These are phyloP conservation scores for Trypanosoma conorhini DNA, from an alignment of 208 protist genomes.

Conservation along the genomic window DNA sequence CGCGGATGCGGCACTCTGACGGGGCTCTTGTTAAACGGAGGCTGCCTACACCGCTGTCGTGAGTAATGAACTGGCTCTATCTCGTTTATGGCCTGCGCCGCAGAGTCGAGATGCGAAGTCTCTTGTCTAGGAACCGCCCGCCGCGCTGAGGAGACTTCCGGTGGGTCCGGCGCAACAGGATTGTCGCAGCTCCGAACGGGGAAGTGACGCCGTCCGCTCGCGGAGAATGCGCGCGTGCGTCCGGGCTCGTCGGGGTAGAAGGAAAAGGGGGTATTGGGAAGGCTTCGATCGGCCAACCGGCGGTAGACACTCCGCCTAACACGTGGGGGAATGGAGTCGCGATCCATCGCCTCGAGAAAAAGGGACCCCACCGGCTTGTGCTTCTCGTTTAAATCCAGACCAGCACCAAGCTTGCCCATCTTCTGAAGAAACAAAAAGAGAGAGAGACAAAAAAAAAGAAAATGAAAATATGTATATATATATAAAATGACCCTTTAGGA, in stretches of 20 bases:
- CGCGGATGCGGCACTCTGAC: neutral
- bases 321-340: constrained; percentile 36
- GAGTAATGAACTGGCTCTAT: neutral
- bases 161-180: neutral
- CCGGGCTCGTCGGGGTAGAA: constrained; percentile 35
- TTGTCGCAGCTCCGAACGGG: neutral
- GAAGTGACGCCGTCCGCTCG: constrained; percentile 43
- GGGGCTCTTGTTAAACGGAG: constrained; percentile 11
- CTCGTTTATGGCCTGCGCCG: constrained; percentile 1
- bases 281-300: constrained; percentile 42
- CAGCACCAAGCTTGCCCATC: constrained; percentile 48
- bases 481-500: neutral
- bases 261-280: constrained; percentile 62
- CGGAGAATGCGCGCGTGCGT: constrained; percentile 11
- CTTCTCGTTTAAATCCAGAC: constrained; percentile 45
- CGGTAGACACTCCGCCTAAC: constrained; percentile 35
- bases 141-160: neutral
- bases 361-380: constrained; percentile 66
- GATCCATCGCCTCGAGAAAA: constrained; percentile 61
- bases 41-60: constrained; percentile 11
- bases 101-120: constrained; percentile 9
- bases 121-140: constrained; percentile 1
- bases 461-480: neutral
- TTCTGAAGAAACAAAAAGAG: constrained; percentile 18
- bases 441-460: constrained; percentile 15